Evolutionary conservation across 164 flowering plant genomes (phyloP).

Genomic region (Vitis rotundifolia): DNA sequence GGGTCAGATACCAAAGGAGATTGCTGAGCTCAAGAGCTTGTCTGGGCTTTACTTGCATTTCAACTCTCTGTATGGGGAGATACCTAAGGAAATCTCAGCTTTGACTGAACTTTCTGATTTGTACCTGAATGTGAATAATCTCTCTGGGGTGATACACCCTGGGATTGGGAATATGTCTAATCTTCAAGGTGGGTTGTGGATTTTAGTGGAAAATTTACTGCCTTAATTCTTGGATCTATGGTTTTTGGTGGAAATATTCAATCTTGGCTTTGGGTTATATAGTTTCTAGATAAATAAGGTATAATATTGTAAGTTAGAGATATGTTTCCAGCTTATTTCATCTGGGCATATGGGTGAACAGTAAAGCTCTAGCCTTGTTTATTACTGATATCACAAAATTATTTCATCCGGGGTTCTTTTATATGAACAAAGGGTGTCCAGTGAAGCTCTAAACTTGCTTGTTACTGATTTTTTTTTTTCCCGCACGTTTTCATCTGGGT

Average conservation of each 20-base stretch:
- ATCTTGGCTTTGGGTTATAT: too few relatives aligned
- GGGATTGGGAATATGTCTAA: slow-evolving; percentile 67
- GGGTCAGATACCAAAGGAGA: slow-evolving; percentile 61
- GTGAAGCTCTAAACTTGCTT: not conserved
- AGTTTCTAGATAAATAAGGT: too few relatives aligned
- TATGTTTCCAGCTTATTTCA: too few relatives aligned
- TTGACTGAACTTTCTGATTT: slow-evolving; percentile 72
- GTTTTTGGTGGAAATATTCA: not conserved
- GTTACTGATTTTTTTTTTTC: not conserved
- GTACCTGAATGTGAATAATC: slow-evolving; percentile 82
- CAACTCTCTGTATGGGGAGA: slow-evolving; percentile 66
- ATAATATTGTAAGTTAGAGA: too few relatives aligned
- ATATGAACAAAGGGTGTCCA: too few relatives aligned
- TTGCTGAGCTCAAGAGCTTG: slow-evolving; percentile 71
- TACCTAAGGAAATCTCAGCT: slow-evolving; percentile 74
- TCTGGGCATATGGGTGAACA: not conserved
- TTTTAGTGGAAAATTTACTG: not conserved
- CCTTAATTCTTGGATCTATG: not conserved
- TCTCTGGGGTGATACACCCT: slow-evolving; percentile 72
- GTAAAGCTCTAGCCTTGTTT: not conserved
- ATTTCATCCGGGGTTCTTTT: too few relatives aligned
- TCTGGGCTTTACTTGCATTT: slow-evolving; percentile 90
- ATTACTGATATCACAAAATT: not conserved
- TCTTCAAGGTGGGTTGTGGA: slow-evolving; percentile 69
- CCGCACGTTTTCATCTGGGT: not conserved